Percentiles rank a stretch among this genome's conserved stretches.
phyloP scores from a whole-genome alignment of 176 grass and related monocot species.

The Ananas comosus region DNA sequence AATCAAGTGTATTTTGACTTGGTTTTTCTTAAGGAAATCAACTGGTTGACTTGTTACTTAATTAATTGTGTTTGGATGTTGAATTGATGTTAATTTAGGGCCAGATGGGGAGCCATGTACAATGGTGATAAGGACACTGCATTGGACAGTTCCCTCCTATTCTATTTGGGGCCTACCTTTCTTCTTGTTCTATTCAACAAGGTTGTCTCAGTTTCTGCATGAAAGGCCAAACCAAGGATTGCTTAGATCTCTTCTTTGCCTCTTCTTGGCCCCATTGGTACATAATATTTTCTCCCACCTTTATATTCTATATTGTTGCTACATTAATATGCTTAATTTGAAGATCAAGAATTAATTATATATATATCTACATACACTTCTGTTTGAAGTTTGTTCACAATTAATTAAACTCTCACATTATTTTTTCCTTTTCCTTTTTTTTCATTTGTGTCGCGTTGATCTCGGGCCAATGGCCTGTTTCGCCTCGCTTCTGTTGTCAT shows the following conservation, averaged over 20 bases:
- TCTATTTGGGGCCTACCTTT: conserved; percentile 95
- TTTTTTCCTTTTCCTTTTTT: conserved; percentile 8
- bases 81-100: conserved; percentile 23
- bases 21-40: conserved; percentile 1
- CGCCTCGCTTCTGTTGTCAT: too few relatives aligned
- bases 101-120: conserved; percentile 68
- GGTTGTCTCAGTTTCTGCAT: conserved; percentile 76
- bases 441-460: not conserved
- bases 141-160: conserved; percentile 96
- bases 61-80: not conserved
- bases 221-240: conserved; percentile 65
- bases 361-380: too few relatives aligned
- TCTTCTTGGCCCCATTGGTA: conserved; percentile 67
- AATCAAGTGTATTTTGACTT: not conserved
- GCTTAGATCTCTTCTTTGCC: conserved; percentile 58
- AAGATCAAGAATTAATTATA: too few relatives aligned
- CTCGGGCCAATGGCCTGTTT: too few relatives aligned
- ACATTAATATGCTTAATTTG: not conserved
- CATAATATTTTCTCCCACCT: not conserved
- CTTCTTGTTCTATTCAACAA: conserved; percentile 89
- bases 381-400: too few relatives aligned
- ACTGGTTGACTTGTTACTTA: not conserved
- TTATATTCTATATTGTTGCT: not conserved
- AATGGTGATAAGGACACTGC: conserved; percentile 76
- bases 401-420: not conserved